Percentiles rank a stretch among this genome's conserved stretches.
phyloP scores from a whole-genome alignment of 169 alveolate species.

The Eimeria zaria region DNA sequence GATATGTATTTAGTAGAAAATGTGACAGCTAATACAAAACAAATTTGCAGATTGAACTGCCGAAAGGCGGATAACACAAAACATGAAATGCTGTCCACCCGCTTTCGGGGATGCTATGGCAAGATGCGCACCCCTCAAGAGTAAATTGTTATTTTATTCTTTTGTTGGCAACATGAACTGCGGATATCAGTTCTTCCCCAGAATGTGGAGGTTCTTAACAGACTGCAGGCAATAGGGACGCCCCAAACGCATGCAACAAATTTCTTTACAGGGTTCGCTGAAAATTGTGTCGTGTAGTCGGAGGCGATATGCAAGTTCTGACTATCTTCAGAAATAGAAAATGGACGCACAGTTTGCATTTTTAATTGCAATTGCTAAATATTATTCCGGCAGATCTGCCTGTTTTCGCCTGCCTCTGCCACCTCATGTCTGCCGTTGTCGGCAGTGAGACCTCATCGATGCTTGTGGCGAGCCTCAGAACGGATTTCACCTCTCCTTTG shows the following conservation, averaged over 20 bases:
- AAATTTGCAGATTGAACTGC: not conserved
- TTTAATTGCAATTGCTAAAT: not conserved
- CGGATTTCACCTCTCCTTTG: not conserved
- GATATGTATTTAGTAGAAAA: not conserved
- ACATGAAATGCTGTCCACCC: constrained; percentile 20
- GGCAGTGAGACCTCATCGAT: constrained; percentile 32
- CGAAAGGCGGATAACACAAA: not conserved
- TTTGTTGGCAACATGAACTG: not conserved
- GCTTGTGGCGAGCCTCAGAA: not conserved
- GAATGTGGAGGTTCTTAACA: not conserved
- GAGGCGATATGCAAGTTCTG: not conserved
- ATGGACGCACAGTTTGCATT: not conserved
- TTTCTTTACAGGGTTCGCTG: not conserved
- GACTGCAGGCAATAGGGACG: not conserved
- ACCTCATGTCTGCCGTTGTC: constrained; percentile 9
- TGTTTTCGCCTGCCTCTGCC: not conserved
- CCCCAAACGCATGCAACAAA: constrained; percentile 2
- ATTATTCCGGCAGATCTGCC: not conserved
- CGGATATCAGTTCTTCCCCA: not conserved
- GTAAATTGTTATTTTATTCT: not conserved
- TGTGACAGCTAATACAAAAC: not conserved
- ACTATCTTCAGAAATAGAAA: not conserved
- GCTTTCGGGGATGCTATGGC: not conserved
- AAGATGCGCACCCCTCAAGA: not conserved
- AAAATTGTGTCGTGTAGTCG: not conserved